Conservation (phyloP, 371 early-diverging fungal species). For the Rhizomucor pusillus region DNA sequence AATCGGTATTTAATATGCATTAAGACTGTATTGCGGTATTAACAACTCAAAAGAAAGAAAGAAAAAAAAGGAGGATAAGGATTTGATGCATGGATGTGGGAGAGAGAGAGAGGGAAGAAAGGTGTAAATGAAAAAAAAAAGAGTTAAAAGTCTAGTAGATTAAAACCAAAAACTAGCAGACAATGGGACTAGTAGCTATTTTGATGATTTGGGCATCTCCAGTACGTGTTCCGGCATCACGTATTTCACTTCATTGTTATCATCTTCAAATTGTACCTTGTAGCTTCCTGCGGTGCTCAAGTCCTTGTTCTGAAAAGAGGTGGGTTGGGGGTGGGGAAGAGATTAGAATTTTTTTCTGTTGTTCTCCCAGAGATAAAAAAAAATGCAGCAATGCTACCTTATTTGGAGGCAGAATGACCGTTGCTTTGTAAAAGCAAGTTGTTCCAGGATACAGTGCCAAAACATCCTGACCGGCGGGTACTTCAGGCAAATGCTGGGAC, state of each 20-base stretch:
- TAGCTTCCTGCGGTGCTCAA: conserved; percentile 33
- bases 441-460: conserved; percentile 84
- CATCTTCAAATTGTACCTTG: conserved; percentile 67
- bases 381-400: too few species aligned
- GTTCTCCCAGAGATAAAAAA: neutral
- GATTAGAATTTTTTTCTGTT: neutral
- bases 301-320: conserved; percentile 36
- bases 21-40: neutral
- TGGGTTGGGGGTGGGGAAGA: neutral
- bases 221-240: conserved; percentile 52
- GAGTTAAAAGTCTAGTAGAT: conserved; percentile 21
- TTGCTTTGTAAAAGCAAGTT: conserved; percentile 84
- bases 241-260: conserved; percentile 52
- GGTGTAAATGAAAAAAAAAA: conserved; percentile 1
- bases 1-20: too few species aligned
- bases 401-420: conserved; percentile 65
- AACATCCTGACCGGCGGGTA: conserved; percentile 65
- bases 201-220: conserved; percentile 59
- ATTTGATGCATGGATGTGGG: neutral
- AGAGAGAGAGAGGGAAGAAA: conserved; percentile 1
- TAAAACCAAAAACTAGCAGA: too few species aligned
- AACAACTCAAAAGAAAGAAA: conserved; percentile 1
- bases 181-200: too few species aligned
- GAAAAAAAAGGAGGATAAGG: neutral
- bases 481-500: conserved; percentile 43